Evolutionary conservation across 768 basidiomycete genomes (phyloP).

Genomic region (Leccinum subtestaceum): DNA sequence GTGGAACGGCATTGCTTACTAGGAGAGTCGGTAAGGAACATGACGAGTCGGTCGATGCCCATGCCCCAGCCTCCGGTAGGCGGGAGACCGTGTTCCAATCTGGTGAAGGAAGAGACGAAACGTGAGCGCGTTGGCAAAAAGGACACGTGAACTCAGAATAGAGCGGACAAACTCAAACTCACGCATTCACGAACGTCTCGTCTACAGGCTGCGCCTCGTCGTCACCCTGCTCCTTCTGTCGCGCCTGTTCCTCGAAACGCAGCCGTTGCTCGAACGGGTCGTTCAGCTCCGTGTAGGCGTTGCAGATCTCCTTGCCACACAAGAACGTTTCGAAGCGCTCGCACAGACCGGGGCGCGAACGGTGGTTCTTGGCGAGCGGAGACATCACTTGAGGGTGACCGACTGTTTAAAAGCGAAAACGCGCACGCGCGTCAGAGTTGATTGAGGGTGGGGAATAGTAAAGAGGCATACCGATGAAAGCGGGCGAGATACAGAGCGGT

Average conservation of each 20-base stretch:
- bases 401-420: constrained; percentile 42
- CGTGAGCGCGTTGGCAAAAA: not conserved
- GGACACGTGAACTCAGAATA: not conserved
- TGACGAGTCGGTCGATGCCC: constrained; percentile 93
- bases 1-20: constrained; percentile 46
- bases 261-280: constrained; percentile 96
- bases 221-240: constrained; percentile 95
- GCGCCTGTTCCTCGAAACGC: constrained; percentile 92
- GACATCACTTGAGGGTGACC: constrained; percentile 99
- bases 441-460: not conserved
- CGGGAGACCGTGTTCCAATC: constrained; percentile 94
- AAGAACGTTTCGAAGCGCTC: constrained; percentile 99
- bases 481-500: constrained; percentile 90
- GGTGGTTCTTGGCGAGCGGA: constrained; percentile 97
- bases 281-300: constrained; percentile 99
- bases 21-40: constrained; percentile 97
- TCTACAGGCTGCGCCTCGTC: constrained; percentile 98
- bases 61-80: constrained; percentile 98
- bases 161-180: constrained; percentile 7
- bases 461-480: constrained; percentile 76
- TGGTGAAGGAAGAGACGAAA: constrained; percentile 27
- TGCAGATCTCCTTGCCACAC: constrained; percentile 97
- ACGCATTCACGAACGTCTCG: constrained; percentile 95
- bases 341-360: constrained; percentile 93
- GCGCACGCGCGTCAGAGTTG: not conserved